Percentiles rank a stretch among this genome's conserved stretches.
Conservation (phyloP, 495 filamentous ascomycete genomes). For the Annulohypoxylon maeteangense region DNA sequence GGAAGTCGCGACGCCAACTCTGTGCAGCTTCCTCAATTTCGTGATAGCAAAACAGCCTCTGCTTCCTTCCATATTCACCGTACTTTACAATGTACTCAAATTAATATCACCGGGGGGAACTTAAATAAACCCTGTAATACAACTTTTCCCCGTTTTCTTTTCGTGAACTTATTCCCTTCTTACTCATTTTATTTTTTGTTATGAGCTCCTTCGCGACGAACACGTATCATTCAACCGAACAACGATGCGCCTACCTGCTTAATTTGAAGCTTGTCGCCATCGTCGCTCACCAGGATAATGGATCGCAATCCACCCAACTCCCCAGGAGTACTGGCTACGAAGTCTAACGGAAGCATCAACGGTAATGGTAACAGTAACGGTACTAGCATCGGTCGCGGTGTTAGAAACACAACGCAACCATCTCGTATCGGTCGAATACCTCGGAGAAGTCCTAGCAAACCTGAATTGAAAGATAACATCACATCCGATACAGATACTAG, state of each 20-base stretch:
- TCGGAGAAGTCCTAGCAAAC: conserved; percentile 18
- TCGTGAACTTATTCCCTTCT: neutral
- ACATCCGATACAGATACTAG: conserved; percentile 37
- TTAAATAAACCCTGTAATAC: conserved; percentile 3
- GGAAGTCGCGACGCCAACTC: conserved; percentile 42
- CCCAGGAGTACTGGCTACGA: conserved; percentile 36
- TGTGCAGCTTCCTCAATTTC: conserved; percentile 8
- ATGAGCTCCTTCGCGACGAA: conserved; percentile 30
- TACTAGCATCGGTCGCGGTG: conserved; percentile 14
- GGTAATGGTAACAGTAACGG: conserved; percentile 13
- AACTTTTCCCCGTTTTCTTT: neutral
- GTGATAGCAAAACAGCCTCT: conserved; percentile 30
- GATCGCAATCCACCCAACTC: conserved; percentile 38
- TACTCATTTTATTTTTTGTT: conserved; percentile 10
- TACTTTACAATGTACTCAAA: conserved; percentile 17
- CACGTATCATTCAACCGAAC: conserved; percentile 18
- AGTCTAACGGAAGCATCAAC: conserved; percentile 37
- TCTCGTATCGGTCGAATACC: conserved; percentile 28
- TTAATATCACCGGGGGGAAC: conserved; percentile 20
- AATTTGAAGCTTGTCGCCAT: conserved; percentile 15
- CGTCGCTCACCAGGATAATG: conserved; percentile 37
- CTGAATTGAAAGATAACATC: conserved; percentile 42
- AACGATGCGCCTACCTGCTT: conserved; percentile 31
- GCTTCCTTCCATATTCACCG: conserved; percentile 29
- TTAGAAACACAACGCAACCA: conserved; percentile 34